Evolutionary conservation across 768 basidiomycete genomes (phyloP).

Genomic region (Brasilioporus rufonigricans): DNA sequence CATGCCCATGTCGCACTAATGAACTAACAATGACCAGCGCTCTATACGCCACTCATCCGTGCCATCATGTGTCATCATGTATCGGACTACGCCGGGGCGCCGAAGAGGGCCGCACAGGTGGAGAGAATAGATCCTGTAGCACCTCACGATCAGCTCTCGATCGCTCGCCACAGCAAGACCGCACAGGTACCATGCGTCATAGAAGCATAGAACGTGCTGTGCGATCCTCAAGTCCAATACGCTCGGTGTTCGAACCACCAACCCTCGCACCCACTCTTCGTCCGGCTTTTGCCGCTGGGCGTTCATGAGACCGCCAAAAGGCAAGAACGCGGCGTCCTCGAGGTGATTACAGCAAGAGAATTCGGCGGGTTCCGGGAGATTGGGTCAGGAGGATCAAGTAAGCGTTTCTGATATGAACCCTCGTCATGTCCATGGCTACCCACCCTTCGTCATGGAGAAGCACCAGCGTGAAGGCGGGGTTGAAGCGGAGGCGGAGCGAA

Average conservation of each 20-base stretch:
- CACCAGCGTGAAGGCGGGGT: conserved; percentile 24
- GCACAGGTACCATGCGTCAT: background rate
- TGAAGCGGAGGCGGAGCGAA: conserved; percentile 28
- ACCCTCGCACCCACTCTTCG: conserved; percentile 16
- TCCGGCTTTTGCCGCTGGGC: conserved; percentile 1
- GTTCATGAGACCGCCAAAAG: conserved; percentile 1
- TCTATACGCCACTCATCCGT: background rate
- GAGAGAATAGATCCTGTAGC: background rate
- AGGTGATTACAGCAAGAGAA: conserved; percentile 30
- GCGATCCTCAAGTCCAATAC: background rate
- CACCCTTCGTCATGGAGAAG: conserved; percentile 18
- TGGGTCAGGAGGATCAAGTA: conserved; percentile 10
- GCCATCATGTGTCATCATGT: background rate
- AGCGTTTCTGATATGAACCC: conserved; percentile 12
- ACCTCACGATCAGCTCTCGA: conserved; percentile 1
- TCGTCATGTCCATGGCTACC: conserved; percentile 5
- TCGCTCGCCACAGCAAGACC: background rate
- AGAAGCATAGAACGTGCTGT: conserved; percentile 5
- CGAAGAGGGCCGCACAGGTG: background rate
- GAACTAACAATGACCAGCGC: background rate
- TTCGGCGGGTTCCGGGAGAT: conserved; percentile 8
- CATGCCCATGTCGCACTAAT: background rate
- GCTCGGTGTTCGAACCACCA: background rate
- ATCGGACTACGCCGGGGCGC: background rate
- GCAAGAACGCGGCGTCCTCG: conserved; percentile 26